Percentiles rank a stretch among this genome's conserved stretches.
Conservation (phyloP, 371 early-diverging fungal genomes). For the Apophysomyces trapeziformis region DNA sequence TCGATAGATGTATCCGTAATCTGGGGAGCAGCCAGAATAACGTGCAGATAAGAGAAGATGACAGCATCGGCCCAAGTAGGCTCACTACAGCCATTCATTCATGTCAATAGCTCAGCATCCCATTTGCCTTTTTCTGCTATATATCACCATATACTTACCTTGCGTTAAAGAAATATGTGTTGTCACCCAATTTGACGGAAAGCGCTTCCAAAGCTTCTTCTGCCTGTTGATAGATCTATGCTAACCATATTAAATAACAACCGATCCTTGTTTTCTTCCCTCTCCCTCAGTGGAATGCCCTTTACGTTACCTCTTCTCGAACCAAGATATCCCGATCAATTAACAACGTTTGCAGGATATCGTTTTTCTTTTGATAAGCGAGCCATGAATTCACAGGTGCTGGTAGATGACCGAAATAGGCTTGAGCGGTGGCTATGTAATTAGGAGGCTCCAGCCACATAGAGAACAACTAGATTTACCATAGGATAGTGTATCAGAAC, state of each 20-base stretch:
- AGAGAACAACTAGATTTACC: slow-evolving; percentile 39
- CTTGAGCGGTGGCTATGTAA: slow-evolving; percentile 33
- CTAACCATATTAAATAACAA: background rate
- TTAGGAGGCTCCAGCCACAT: slow-evolving; percentile 55
- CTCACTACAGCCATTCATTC: slow-evolving; percentile 26
- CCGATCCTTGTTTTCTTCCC: background rate
- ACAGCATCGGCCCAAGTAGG: slow-evolving; percentile 65
- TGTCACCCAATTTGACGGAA: slow-evolving; percentile 55
- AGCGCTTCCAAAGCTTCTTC: slow-evolving; percentile 58
- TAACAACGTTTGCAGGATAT: slow-evolving; percentile 36
- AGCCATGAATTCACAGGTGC: slow-evolving; percentile 37
- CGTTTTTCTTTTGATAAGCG: slow-evolving; percentile 39
- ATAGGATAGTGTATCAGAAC: no score
- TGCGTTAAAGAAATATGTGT: slow-evolving; percentile 55
- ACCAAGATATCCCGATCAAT: slow-evolving; percentile 48
- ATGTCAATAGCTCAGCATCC: background rate
- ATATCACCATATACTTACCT: slow-evolving; percentile 38
- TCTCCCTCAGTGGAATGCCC: background rate
- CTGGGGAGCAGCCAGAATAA: slow-evolving; percentile 49
- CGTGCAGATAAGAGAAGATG: slow-evolving; percentile 64
- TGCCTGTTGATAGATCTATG: slow-evolving; percentile 64
- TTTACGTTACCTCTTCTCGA: slow-evolving; percentile 49
- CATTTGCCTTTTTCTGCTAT: background rate
- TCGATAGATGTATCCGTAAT: slow-evolving; percentile 27
- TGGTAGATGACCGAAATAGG: slow-evolving; percentile 53